A percentile compares a stretch with the other conserved stretches of the same genome.
phyloP scores from a whole-genome alignment of 225 moss, liverwort and hornwort species.

The Pseudoscleropodium purum region DNA sequence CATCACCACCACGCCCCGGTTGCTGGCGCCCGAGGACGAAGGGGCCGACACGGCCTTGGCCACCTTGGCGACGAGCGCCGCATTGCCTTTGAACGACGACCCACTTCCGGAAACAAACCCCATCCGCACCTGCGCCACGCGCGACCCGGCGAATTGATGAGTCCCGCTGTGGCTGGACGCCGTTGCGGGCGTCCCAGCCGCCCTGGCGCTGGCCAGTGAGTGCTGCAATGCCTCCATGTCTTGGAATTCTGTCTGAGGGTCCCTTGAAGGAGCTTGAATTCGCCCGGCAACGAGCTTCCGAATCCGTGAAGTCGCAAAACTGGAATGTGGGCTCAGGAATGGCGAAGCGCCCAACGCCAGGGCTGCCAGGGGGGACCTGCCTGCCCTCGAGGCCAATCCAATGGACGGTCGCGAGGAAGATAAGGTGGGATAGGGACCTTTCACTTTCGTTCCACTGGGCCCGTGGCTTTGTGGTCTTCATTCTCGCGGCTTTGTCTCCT shows the following conservation, averaged over 20 bases:
- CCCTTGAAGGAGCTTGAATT: background rate
- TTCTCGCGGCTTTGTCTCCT: background rate
- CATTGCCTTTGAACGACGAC: slow-evolving; percentile 11
- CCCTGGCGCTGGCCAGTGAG: background rate
- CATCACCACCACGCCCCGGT: slow-evolving; percentile 69
- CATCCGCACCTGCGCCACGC: slow-evolving; percentile 27
- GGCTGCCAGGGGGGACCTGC: background rate
- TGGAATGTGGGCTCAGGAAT: background rate
- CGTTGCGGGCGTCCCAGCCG: background rate
- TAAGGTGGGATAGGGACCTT: slow-evolving; percentile 7
- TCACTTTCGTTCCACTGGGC: background rate
- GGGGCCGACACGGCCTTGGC: background rate
- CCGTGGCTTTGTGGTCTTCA: background rate
- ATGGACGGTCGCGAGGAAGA: background rate
- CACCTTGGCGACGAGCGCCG: slow-evolving; percentile 14
- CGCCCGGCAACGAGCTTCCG: background rate
- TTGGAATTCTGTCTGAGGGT: background rate
- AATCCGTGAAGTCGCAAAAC: background rate
- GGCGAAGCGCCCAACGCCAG: background rate
- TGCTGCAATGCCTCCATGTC: slow-evolving; percentile 35
- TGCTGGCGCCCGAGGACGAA: background rate
- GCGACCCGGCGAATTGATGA: background rate
- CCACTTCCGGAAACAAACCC: slow-evolving; percentile 21
- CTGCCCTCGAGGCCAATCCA: background rate
- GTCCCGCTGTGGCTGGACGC: background rate